Conservation (phyloP, 495 filamentous ascomycete species). For the Echria macrotheca region DNA sequence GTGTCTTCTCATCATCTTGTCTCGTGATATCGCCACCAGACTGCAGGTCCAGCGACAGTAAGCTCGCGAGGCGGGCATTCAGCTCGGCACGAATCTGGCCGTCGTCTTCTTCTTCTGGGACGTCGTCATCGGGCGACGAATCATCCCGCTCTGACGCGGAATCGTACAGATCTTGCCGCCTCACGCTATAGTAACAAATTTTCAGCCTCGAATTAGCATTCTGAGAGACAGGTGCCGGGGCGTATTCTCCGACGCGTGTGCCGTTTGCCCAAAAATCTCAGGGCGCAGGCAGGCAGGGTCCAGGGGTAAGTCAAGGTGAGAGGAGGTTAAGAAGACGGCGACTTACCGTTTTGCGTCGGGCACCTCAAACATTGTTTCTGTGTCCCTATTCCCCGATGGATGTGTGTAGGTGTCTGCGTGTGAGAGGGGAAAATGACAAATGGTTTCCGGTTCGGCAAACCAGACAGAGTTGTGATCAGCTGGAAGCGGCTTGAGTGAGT, state of each 20-base stretch:
- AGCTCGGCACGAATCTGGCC: slow-evolving; percentile 33
- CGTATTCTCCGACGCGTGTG: not conserved
- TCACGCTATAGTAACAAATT: too few relatives aligned
- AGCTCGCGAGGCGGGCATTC: slow-evolving; percentile 36
- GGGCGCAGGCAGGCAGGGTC: too few relatives aligned
- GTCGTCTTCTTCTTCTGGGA: slow-evolving; percentile 14
- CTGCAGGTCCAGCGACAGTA: slow-evolving; percentile 33
- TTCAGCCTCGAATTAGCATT: slow-evolving; percentile 6
- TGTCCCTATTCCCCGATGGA: too few relatives aligned
- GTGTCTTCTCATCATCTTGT: slow-evolving; percentile 9
- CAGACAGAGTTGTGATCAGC: too few relatives aligned
- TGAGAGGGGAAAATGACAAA: too few relatives aligned
- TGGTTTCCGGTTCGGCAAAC: too few relatives aligned
- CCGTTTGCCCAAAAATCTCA: too few relatives aligned
- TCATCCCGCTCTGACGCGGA: slow-evolving; percentile 26
- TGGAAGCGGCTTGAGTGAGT: too few relatives aligned
- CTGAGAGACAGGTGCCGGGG: not conserved
- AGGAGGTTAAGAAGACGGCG: too few relatives aligned
- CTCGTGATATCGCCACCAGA: not conserved
- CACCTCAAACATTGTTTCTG: slow-evolving; percentile 43
- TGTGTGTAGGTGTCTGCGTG: not conserved
- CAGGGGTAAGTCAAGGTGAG: too few relatives aligned
- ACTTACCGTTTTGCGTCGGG: slow-evolving; percentile 51
- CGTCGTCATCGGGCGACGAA: slow-evolving; percentile 16
- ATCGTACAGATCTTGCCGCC: slow-evolving; percentile 46